Percentiles rank a stretch among this genome's conserved stretches.
Conservation (phyloP, 768 basidiomycete species). For the Mycena olivaceomarginata region DNA sequence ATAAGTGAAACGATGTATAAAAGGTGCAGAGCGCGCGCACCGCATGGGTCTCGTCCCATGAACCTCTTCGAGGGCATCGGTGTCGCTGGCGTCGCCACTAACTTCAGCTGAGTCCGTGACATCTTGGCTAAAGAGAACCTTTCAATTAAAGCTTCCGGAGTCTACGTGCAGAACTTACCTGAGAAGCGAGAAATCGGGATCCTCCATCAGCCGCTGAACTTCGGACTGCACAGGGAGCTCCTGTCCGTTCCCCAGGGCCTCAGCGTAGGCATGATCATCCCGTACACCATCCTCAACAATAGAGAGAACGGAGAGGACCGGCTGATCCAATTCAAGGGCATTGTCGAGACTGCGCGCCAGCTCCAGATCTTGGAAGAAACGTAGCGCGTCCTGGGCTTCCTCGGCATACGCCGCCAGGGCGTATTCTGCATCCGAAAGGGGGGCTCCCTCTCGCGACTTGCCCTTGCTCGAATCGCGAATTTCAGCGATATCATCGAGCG, state of each 20-base stretch:
- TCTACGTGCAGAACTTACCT: neutral
- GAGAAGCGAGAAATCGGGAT: slow-evolving; percentile 28
- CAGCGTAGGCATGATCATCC: slow-evolving; percentile 65
- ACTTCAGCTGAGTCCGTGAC: neutral
- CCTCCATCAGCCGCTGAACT: slow-evolving; percentile 43
- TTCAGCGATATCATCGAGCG: slow-evolving; percentile 63
- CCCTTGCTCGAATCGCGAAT: slow-evolving; percentile 60
- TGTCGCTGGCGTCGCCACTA: neutral
- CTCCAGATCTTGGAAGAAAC: slow-evolving; percentile 57
- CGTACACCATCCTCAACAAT: slow-evolving; percentile 59
- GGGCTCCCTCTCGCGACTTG: slow-evolving; percentile 55
- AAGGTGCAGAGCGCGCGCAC: neutral
- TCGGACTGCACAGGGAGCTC: slow-evolving; percentile 51
- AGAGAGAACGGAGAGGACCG: slow-evolving; percentile 53
- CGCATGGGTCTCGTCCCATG: neutral
- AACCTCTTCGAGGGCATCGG: neutral
- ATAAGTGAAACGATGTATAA: neutral
- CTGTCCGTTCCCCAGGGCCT: slow-evolving; percentile 57
- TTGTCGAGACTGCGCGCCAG: slow-evolving; percentile 65
- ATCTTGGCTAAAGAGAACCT: slow-evolving; percentile 8
- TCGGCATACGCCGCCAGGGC: slow-evolving; percentile 66
- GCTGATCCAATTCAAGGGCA: slow-evolving; percentile 60
- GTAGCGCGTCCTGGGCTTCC: slow-evolving; percentile 54
- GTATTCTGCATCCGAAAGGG: slow-evolving; percentile 65
- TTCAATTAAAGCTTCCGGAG: neutral